These are phyloP conservation scores for Pseudozyma sp. DNA, from an alignment of 1,284 basidiomycete genomes.

Conservation along the genomic window DNA sequence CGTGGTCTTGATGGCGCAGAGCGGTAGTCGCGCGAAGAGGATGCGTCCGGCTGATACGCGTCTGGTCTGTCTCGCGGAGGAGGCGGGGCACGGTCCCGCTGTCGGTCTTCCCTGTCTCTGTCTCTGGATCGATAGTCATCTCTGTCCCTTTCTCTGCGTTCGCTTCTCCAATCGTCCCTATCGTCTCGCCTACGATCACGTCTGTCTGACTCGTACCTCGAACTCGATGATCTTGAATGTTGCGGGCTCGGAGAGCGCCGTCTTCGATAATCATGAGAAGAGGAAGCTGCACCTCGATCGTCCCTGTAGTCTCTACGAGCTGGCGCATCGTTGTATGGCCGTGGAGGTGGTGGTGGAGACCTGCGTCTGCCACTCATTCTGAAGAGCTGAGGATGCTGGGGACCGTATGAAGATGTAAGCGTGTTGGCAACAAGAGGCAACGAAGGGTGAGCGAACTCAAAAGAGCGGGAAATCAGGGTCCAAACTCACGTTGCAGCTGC, in stretches of 20 bases:
- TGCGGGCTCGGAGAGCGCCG: constrained; percentile 29
- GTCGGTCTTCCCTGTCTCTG: constrained; percentile 16
- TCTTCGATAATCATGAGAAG: constrained; percentile 11
- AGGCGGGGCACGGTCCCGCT: constrained; percentile 13
- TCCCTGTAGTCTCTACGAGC: constrained; percentile 10
- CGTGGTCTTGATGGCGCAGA: not conserved
- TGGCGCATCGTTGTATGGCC: constrained; percentile 16
- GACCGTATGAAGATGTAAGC: too few species aligned
- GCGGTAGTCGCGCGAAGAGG: not conserved
- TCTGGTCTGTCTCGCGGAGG: constrained; percentile 20
- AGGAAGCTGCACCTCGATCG: constrained; percentile 14
- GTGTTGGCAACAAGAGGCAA: too few species aligned
- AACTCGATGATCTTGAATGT: constrained; percentile 3
- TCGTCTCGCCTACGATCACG: constrained; percentile 24
- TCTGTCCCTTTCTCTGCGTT: constrained; percentile 1
- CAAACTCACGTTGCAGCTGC: not conserved
- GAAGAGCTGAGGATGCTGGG: not conserved
- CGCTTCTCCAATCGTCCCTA: constrained; percentile 3
- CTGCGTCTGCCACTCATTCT: constrained; percentile 29
- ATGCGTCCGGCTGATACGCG: constrained; percentile 8
- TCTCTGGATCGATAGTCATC: constrained; percentile 15
- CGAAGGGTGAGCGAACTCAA: not conserved
- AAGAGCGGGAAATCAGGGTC: constrained; percentile 8
- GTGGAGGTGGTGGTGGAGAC: constrained; percentile 25
- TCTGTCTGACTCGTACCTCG: constrained; percentile 5